A percentile compares a stretch with the other conserved stretches of the same genome.
Evolutionary conservation across 2,329 filamentous ascomycete genomes (phyloP).

Genomic region (Hymenoscyphus albidus): DNA sequence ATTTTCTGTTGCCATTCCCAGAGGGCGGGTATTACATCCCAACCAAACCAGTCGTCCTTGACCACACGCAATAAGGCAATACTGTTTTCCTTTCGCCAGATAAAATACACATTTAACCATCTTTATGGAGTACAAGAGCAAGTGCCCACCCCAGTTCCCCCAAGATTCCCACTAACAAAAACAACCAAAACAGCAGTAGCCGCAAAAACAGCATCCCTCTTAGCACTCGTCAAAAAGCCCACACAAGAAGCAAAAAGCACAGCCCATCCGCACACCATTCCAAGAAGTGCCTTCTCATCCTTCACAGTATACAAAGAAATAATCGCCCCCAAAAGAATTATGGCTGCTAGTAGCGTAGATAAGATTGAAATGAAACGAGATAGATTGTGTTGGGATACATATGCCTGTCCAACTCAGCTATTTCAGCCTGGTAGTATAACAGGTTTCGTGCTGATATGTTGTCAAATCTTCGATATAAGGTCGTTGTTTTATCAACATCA

Average conservation of each 20-base stretch:
- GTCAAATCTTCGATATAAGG: slow-evolving; percentile 26
- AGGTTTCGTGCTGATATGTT: slow-evolving; percentile 9
- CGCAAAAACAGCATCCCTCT: slow-evolving; percentile 24
- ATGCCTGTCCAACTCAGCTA: background rate
- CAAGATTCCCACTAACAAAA: slow-evolving; percentile 4
- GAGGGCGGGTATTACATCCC: too few species aligned
- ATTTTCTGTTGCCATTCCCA: too few species aligned
- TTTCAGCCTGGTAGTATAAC: background rate
- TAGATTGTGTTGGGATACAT: background rate
- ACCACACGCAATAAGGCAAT: too few species aligned
- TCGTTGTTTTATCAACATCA: slow-evolving; percentile 21
- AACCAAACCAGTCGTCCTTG: too few species aligned
- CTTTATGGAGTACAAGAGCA: background rate
- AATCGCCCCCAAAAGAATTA: slow-evolving; percentile 1
- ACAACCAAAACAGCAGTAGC: slow-evolving; percentile 13
- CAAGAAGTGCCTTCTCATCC: slow-evolving; percentile 13
- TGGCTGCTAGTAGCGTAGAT: background rate
- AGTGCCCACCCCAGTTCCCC: background rate
- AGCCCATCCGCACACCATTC: slow-evolving; percentile 24
- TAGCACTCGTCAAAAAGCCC: slow-evolving; percentile 24
- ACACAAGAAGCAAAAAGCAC: slow-evolving; percentile 25
- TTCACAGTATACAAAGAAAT: background rate
- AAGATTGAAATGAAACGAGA: background rate
- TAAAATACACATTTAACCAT: too few species aligned
- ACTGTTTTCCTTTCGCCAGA: too few species aligned